These are phyloP conservation scores for Sphaerobolus stellatus DNA, from an alignment of 1,284 basidiomycete genomes.

Conservation along the genomic window DNA sequence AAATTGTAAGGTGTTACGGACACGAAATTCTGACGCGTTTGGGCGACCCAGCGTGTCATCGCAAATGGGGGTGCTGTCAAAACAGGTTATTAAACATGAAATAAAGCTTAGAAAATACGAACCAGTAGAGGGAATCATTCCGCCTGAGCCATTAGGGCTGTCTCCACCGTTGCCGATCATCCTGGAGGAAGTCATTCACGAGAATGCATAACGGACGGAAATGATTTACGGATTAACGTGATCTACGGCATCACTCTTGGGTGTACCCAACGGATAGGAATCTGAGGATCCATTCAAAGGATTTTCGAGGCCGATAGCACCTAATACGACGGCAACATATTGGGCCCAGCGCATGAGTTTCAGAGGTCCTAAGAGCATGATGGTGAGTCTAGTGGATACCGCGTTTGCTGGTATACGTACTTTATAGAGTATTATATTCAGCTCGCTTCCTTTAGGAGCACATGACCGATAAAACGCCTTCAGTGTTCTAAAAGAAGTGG, in stretches of 20 bases:
- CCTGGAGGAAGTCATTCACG: constrained; percentile 25
- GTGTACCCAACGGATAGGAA: constrained; percentile 24
- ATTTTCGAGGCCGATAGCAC: constrained; percentile 4
- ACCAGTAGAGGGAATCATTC: constrained; percentile 62
- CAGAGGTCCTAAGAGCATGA: no score
- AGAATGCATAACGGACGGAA: not conserved
- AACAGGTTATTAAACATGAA: not conserved
- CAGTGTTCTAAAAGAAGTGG: no score
- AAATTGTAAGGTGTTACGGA: constrained; percentile 78
- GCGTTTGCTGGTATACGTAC: no score
- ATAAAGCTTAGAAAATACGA: not conserved
- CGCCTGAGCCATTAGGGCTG: constrained; percentile 67
- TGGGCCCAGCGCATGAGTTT: constrained; percentile 10
- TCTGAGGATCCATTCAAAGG: no score
- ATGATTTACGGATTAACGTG: constrained; percentile 52
- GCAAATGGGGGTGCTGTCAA: constrained; percentile 68
- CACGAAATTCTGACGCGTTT: constrained; percentile 71
- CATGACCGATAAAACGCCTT: no score
- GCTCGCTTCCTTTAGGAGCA: no score
- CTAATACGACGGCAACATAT: constrained; percentile 9
- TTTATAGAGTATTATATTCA: no score
- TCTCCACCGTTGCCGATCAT: constrained; percentile 73
- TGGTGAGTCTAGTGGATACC: no score
- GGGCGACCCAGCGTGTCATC: constrained; percentile 80
- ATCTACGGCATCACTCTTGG: constrained; percentile 47